Conservation (phyloP, 1,139 yeast species). For the Blastobotrys illinoisensis region DNA sequence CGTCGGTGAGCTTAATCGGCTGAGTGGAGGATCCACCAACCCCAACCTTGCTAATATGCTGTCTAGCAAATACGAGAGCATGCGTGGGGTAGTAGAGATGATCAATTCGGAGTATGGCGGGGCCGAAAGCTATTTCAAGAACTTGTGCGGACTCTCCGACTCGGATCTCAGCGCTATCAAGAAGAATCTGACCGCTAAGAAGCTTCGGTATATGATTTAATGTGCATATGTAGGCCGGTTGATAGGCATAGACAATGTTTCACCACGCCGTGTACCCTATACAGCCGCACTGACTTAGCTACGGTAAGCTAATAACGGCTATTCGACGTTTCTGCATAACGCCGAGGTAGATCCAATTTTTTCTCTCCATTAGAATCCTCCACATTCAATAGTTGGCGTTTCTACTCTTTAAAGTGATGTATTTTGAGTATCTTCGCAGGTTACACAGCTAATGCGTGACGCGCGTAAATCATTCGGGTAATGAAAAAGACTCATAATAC, state of each 20-base stretch:
- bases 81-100: conserved; percentile 58
- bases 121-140: conserved; percentile 45
- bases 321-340: no score
- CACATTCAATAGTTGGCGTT: no score
- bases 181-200: conserved; percentile 37
- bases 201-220: neutral
- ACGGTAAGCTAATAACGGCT: no score
- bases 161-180: conserved; percentile 49
- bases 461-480: neutral
- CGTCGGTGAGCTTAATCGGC: conserved; percentile 17
- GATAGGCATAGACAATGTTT: neutral
- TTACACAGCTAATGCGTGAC: neutral
- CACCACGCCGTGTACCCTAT: neutral
- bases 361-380: no score
- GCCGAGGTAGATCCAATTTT: no score
- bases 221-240: neutral
- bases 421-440: no score
- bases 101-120: conserved; percentile 52
- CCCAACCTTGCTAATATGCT: conserved; percentile 41
- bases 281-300: neutral
- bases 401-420: no score
- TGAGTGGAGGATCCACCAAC: conserved; percentile 10
- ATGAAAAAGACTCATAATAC: neutral
- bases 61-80: conserved; percentile 65
- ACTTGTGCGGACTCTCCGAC: conserved; percentile 43